A percentile compares a stretch with the other conserved stretches of the same genome.
These are phyloP conservation scores for Yamadazyma phyllophila DNA, from an alignment of 805 yeast species.

Conservation along the genomic window DNA sequence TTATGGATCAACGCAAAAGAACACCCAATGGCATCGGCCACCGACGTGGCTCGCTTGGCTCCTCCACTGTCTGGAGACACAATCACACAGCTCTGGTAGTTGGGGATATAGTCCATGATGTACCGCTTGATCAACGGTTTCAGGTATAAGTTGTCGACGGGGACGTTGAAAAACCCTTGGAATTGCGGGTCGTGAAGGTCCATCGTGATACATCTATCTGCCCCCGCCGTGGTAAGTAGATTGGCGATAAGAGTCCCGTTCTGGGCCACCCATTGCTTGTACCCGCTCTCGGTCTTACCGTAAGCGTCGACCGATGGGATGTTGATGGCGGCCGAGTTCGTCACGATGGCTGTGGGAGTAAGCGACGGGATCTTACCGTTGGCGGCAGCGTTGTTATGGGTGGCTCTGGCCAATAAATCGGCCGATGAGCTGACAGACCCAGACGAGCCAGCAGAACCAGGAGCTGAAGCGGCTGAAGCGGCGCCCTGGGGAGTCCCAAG, in stretches of 20 bases:
- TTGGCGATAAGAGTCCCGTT: constrained; percentile 91
- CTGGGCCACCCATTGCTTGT: constrained; percentile 94
- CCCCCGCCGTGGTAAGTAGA: constrained; percentile 86
- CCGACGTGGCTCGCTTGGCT: constrained; percentile 92
- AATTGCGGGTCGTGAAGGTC: constrained; percentile 97
- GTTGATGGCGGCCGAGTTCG: constrained; percentile 33
- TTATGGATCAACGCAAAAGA: constrained; percentile 94
- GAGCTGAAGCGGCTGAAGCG: neutral
- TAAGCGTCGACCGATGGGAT: constrained; percentile 32
- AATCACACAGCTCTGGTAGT: constrained; percentile 78
- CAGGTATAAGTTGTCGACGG: constrained; percentile 90
- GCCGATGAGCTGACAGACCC: neutral
- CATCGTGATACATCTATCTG: constrained; percentile 96
- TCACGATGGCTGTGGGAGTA: constrained; percentile 26
- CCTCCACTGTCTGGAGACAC: constrained; percentile 99
- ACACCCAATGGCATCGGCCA: constrained; percentile 87
- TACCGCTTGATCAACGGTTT: constrained; percentile 86
- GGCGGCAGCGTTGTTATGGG: constrained; percentile 2
- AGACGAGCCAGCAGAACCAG: neutral
- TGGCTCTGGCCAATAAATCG: constrained; percentile 6
- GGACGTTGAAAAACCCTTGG: constrained; percentile 95
- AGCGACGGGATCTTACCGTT: constrained; percentile 10
- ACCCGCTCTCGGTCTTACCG: constrained; percentile 58
- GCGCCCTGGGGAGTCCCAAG: too few species aligned
- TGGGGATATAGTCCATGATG: constrained; percentile 72